Base-by-base conservation (phyloP, 768 basidiomycete species). In the Punctularia strigosozonata region DNA sequence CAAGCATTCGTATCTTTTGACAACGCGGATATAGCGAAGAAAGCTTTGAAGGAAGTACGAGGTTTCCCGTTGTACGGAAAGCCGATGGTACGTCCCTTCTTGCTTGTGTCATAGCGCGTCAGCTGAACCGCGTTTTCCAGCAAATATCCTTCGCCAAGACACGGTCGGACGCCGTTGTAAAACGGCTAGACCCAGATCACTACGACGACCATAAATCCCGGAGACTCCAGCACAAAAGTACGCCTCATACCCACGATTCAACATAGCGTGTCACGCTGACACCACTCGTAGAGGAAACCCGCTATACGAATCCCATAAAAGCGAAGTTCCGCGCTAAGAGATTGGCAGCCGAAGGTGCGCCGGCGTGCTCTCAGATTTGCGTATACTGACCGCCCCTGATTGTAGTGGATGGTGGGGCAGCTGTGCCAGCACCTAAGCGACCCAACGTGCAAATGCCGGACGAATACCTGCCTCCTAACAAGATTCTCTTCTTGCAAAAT, bases 381-480 rank as follows among this genome's bases (percentile, higher is more conserved):
- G 24, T 35, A 15, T 45, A 13, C n/a, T 46, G 31, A 41, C 49
- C 5, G 32, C 36, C 25, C 36, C 39, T 22, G 20, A 26, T 3
- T 40, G 25, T 45, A 82, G 84, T 79, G 56, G 84, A 84, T 34
- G 83, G 84, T 19, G 73, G 69, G 20, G 63, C 75, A 3, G 68
- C 81, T 5, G 61, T 66, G 4, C 75, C 85, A 7, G 75, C 72
- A 22, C 61, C 83, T 15, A 87, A 79, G 60, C 74, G 85, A 31
- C 85, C 85, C 18, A 77, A 79, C 47, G 83, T 95, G 43, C 88
- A 92, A 57, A 95, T 98, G 90, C 92, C 94, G 28, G 95, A 99
- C 80, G 95, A 99, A 59, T 98, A 97, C 59, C 75, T 99, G 5
- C 95, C 95, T 2, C 94, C 95, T 26, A 99, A 99, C 81, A 91